Evolutionary conservation across 495 filamentous ascomycete species (phyloP).

Genomic region (Aspergillus heteromorphus): DNA sequence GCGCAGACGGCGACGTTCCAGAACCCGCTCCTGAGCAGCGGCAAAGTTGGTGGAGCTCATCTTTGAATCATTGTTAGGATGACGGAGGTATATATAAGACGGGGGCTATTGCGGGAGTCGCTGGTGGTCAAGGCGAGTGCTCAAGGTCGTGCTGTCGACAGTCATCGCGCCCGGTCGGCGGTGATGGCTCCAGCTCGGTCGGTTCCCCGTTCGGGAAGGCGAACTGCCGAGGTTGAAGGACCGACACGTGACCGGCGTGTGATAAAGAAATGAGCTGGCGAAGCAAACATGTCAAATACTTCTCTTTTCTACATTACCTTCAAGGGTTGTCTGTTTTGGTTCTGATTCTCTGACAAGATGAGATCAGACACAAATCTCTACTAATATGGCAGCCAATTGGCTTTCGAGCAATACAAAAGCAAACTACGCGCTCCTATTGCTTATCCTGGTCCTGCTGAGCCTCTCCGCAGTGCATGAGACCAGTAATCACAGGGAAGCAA

Average conservation of each 20-base stretch:
- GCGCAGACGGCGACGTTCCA: slow-evolving; percentile 68
- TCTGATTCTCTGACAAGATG: no score
- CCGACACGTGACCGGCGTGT: slow-evolving; percentile 23
- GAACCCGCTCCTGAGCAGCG: slow-evolving; percentile 76
- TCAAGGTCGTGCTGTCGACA: neutral
- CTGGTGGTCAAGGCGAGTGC: neutral
- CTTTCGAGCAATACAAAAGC: no score
- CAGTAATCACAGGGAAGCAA: neutral
- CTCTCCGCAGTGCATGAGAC: no score
- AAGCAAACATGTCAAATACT: no score
- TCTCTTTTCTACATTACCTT: no score
- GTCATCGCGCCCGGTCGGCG: no score
- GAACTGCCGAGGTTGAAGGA: slow-evolving; percentile 28
- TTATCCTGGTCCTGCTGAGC: no score
- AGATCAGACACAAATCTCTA: no score
- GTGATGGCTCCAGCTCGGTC: slow-evolving; percentile 10
- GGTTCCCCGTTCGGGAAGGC: slow-evolving; percentile 28
- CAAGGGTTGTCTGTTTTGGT: no score
- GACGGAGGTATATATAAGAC: neutral
- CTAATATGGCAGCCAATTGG: no score
- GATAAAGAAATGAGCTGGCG: neutral
- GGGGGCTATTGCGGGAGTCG: neutral
- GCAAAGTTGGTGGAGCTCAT: slow-evolving; percentile 79
- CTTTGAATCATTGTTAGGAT: slow-evolving; percentile 33
- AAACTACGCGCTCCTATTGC: no score